Evolutionary conservation across 371 early-diverging fungal species (phyloP), one percentile per base, ranked within the genome.

Genomic region (Basidiobolus meristosporus): DNA sequence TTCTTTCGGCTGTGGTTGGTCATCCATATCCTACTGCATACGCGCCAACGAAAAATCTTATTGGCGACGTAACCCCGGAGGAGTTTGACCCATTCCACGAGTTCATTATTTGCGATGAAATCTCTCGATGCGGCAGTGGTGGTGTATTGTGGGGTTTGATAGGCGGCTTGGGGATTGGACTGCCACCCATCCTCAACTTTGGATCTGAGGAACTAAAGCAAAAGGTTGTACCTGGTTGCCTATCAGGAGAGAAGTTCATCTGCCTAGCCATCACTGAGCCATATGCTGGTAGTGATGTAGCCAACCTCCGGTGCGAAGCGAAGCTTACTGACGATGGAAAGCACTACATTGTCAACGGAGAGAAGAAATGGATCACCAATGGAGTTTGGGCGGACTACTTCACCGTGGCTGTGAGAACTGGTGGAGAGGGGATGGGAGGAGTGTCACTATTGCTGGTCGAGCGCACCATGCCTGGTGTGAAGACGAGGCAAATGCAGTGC

Each of bases 311-410:
- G 10, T 73, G 75, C 1, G 68, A 70, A 20, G 87, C 88, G 9
- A 72, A 70, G 43, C 72, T 78, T 51, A 60, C 70, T 38, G 61
- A 70, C 7, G 83, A 84, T 51, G 81, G 78, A 6, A 54, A 71
- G 48, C 52, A 70, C 43, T 85, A 67, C 54, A 60, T 89, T 28
- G 59, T 83, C 32, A 83, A 83, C 43, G 83, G 85, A 35, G 84
- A 84, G 53, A 88, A 88, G 69, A 84, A 84, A 56, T 80, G 77
- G 72, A 74, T 74, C 38, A 86, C 90, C 44, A 83, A 84, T 51
- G 90, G 90, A 41, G 71, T 70, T 0, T 84, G 73, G 56, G 82
- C 86, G 10, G 80, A 86, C 36, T 76, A 60, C 48, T 73, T 72
- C 45, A 69, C 70, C 0, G 57, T 59, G 21, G 80, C 73, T 32